Evolutionary conservation across 345 rosid genomes (phyloP).

Genomic region (Eucalyptus microcorys): DNA sequence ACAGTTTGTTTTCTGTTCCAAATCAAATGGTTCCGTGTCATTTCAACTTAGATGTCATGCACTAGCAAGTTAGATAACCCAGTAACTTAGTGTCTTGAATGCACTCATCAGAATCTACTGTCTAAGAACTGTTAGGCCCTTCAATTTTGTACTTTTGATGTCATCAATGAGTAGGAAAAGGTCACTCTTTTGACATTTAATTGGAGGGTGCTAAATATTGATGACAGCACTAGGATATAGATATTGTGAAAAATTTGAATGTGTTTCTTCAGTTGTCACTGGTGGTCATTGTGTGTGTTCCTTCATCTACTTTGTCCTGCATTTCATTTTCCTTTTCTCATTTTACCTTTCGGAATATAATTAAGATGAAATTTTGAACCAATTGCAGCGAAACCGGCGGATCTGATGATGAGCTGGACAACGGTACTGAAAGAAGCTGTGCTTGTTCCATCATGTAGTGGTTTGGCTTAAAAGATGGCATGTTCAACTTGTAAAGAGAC

Average conservation of each 20-base stretch:
- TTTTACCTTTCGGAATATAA: neutral
- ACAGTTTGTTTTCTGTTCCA: neutral
- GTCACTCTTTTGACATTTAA: neutral
- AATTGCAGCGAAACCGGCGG: conserved; percentile 45
- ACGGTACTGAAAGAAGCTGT: conserved; percentile 43
- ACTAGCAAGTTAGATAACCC: neutral
- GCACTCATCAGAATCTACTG: neutral
- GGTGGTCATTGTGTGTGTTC: neutral
- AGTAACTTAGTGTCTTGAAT: neutral
- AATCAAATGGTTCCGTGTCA: neutral
- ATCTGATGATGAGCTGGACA: conserved; percentile 50
- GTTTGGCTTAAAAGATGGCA: neutral
- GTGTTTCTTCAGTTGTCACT: neutral
- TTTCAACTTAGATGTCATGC: neutral
- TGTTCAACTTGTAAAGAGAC: neutral
- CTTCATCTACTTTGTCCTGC: neutral
- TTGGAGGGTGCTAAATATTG: neutral
- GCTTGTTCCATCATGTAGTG: conserved; percentile 54
- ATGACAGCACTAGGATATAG: neutral
- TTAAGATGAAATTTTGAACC: neutral
- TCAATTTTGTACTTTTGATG: neutral
- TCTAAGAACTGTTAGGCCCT: neutral
- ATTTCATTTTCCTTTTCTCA: neutral
- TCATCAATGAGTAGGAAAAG: neutral
- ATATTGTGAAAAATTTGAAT: neutral